phyloP scores from a whole-genome alignment of 441 rosid genomes.

The Biscutella laevigata region DNA sequence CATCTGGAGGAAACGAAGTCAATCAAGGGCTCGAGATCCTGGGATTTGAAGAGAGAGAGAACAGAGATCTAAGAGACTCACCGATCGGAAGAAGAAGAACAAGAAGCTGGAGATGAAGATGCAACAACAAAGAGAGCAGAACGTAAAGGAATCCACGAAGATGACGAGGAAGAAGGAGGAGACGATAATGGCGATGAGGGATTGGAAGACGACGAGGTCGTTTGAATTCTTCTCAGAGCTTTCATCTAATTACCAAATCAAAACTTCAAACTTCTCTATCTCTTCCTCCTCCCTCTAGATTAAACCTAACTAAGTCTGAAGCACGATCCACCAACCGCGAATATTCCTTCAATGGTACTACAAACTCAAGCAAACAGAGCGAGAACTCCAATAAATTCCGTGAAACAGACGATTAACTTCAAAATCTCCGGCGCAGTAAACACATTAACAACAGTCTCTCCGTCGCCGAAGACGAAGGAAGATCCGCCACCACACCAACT shows the following conservation, averaged over 20 bases:
- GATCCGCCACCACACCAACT: constrained; percentile 3
- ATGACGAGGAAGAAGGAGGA: constrained; percentile 46
- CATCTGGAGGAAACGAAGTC: constrained; percentile 2
- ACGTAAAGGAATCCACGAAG: constrained; percentile 89
- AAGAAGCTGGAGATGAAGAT: constrained; percentile 84
- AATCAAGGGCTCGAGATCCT: not conserved
- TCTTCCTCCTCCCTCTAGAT: not conserved
- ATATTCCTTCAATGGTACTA: not conserved
- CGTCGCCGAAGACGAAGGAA: not conserved
- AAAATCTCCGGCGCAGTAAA: not conserved
- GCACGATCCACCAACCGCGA: constrained; percentile 8
- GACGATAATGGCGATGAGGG: constrained; percentile 60
- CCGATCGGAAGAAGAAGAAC: constrained; percentile 77
- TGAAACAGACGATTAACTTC: not conserved
- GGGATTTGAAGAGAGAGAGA: not conserved
- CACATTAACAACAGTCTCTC: not conserved
- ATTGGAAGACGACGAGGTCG: constrained; percentile 67
- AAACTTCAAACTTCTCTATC: not conserved
- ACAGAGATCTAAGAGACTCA: constrained; percentile 33
- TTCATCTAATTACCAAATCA: constrained; percentile 44
- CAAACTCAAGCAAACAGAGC: not conserved
- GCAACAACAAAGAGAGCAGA: constrained; percentile 75
- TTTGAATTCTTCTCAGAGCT: constrained; percentile 84
- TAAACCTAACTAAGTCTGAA: too few species aligned
- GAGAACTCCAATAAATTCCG: not conserved